Evolutionary conservation across 805 yeast genomes (phyloP), one percentile per base, ranked within the genome.

Genomic region (Starmerella kuoi): DNA sequence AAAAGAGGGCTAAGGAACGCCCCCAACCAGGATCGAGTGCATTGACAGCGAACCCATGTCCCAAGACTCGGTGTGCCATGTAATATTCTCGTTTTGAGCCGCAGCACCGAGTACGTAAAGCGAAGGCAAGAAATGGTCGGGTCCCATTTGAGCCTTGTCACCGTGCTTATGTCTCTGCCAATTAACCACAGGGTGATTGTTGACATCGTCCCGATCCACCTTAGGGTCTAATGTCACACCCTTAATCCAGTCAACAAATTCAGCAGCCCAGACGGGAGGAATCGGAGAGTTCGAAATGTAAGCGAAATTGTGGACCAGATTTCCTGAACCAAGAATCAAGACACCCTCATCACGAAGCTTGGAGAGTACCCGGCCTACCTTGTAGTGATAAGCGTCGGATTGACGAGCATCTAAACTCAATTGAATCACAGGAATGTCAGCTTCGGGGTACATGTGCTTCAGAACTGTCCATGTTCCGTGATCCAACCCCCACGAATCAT

Each of bases 251-350:
- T 56, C 52, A 21, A 67, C 57, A n/a, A 74, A 63, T 21, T 54
- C 55, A 27, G 66, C 53, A 17, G 61, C 63, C 51, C 51, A 47
- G 18, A 37, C 40, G 5, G 22, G 26, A 7, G 33, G 11, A 9
- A 11, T 19, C 18, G 11, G 33, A 15, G 9, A 8, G 17, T 39
- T 34, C 22, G 34, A 26, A 7, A 38, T 50, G 3, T 57, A 54
- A 14, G 47, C 42, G 14, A 52, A 46, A 54, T 80, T 80, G 58
- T 80, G 88, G 28, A 79, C 87, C 9, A 80, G 65, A 76, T 78
- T 76, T 2, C 91, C 91, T 1, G 83, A 74, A 42, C 74, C 69
- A 2, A 80, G 54, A 2, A 80, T 62, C 40, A 73, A 48, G 15
- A 72, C 75, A 35, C 71, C 72, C 40, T 70, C 59, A 4, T 66